Conservation (phyloP, 352 stramenopile species). For the Globisporangium paroecandrum region DNA sequence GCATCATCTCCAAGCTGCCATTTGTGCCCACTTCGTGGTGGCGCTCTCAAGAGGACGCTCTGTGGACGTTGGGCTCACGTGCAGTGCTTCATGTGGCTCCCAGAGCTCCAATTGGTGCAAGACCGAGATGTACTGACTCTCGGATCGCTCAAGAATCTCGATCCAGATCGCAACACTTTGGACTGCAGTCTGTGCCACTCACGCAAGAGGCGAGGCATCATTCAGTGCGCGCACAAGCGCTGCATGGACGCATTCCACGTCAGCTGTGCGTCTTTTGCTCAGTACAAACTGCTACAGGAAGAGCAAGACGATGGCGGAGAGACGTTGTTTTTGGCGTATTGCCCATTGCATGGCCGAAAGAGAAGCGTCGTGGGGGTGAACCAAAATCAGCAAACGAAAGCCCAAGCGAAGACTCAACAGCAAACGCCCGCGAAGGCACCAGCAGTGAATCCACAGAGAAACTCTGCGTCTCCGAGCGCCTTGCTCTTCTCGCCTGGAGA, state of each 20-base stretch:
- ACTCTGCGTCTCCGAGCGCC: conserved; percentile 39
- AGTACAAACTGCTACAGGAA: conserved; percentile 61
- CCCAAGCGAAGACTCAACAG: background rate
- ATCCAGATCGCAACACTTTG: conserved; percentile 59
- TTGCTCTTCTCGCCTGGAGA: conserved; percentile 47
- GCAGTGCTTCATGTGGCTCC: conserved; percentile 86
- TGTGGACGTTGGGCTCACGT: conserved; percentile 80
- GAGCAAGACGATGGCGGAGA: conserved; percentile 31
- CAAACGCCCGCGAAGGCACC: conserved; percentile 5
- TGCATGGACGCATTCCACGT: conserved; percentile 80
- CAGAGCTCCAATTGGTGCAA: conserved; percentile 57
- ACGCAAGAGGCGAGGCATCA: conserved; percentile 46
- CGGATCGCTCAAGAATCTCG: conserved; percentile 41
- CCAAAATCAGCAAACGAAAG: conserved; percentile 2
- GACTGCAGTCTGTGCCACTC: conserved; percentile 75
- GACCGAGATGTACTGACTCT: conserved; percentile 33
- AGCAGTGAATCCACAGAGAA: conserved; percentile 8
- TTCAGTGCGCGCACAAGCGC: conserved; percentile 74
- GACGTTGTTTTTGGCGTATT: conserved; percentile 72
- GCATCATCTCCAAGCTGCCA: conserved; percentile 29
- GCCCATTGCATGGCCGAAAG: conserved; percentile 50
- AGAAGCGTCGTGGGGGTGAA: conserved; percentile 17
- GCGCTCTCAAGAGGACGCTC: conserved; percentile 55
- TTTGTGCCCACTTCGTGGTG: conserved; percentile 62
- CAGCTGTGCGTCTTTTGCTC: conserved; percentile 59